These are phyloP conservation scores for Magnusiomyces sp. DNA, from an alignment of 1,139 yeast genomes.

Conservation along the genomic window DNA sequence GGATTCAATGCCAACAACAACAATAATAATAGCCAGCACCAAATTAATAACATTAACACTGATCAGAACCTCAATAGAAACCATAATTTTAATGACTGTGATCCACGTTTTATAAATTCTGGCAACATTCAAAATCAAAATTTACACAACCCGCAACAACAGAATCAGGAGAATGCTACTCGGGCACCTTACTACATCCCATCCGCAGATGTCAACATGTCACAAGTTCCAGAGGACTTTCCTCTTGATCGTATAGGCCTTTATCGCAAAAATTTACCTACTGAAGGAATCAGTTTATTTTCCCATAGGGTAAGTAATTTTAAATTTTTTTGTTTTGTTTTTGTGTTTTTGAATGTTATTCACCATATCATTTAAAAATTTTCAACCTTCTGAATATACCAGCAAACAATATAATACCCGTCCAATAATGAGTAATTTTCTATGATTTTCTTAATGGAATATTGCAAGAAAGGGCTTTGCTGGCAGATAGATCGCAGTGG, in stretches of 20 bases:
- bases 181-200: no score
- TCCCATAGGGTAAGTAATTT: slow-evolving; percentile 48
- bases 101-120: slow-evolving; percentile 5
- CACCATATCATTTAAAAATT: no score
- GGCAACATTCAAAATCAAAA: slow-evolving; percentile 4
- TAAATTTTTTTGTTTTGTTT: neutral
- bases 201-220: slow-evolving; percentile 9
- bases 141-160: slow-evolving; percentile 6
- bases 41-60: slow-evolving; percentile 11
- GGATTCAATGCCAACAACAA: slow-evolving; percentile 7
- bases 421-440: no score
- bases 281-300: slow-evolving; percentile 78
- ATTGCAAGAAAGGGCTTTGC: no score
- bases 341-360: neutral
- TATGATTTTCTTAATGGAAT: no score
- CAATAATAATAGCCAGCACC: slow-evolving; percentile 3
- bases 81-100: slow-evolving; percentile 10
- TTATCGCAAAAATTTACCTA: slow-evolving; percentile 71
- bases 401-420: no score
- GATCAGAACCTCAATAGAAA: slow-evolving; percentile 8
- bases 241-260: slow-evolving; percentile 48
- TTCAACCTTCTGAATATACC: no score
- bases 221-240: slow-evolving; percentile 11
- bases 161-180: slow-evolving; percentile 4
- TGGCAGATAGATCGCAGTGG: no score